A percentile compares a stretch with the other conserved stretches of the same genome.
These are phyloP conservation scores for Naematelia aurantialba DNA, from an alignment of 768 basidiomycete genomes.

Conservation along the genomic window DNA sequence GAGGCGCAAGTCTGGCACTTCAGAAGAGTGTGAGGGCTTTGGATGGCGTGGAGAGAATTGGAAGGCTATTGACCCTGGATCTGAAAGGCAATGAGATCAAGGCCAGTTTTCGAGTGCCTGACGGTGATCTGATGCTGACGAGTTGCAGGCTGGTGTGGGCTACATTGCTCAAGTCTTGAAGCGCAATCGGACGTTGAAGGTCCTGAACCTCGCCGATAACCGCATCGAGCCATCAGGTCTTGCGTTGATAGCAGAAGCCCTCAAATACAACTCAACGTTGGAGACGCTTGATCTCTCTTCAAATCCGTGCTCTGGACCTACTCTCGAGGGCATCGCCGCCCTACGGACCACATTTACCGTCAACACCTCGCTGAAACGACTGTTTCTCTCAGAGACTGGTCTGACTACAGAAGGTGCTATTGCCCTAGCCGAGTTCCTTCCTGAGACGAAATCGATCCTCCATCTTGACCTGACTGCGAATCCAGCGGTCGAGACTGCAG, in stretches of 20 bases:
- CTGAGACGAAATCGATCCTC: slow-evolving; percentile 77
- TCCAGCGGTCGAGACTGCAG: slow-evolving; percentile 70
- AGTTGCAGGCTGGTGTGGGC: slow-evolving; percentile 63
- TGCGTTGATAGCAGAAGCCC: slow-evolving; percentile 75
- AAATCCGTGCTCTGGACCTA: slow-evolving; percentile 89
- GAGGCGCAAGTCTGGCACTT: slow-evolving; percentile 59
- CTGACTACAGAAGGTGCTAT: slow-evolving; percentile 83
- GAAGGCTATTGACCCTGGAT: slow-evolving; percentile 82
- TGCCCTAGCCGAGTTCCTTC: slow-evolving; percentile 91
- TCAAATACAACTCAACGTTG: slow-evolving; percentile 93
- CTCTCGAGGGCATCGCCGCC: slow-evolving; percentile 80
- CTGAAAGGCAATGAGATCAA: slow-evolving; percentile 86
- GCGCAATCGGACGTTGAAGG: slow-evolving; percentile 88
- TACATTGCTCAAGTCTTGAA: slow-evolving; percentile 95
- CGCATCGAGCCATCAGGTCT: slow-evolving; percentile 80
- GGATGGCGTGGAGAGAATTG: slow-evolving; percentile 78
- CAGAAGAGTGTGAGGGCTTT: slow-evolving; percentile 85
- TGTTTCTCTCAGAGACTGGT: slow-evolving; percentile 81
- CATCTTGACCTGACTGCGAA: slow-evolving; percentile 89
- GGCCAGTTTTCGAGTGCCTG: slow-evolving; percentile 56
- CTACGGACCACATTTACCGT: slow-evolving; percentile 88
- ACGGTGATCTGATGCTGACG: slow-evolving; percentile 4
- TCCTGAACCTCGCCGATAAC: slow-evolving; percentile 91
- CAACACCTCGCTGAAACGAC: slow-evolving; percentile 82
- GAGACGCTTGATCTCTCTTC: slow-evolving; percentile 91